phyloP scores from a whole-genome alignment of 306 rosid species.

The Bauhinia variegata region DNA sequence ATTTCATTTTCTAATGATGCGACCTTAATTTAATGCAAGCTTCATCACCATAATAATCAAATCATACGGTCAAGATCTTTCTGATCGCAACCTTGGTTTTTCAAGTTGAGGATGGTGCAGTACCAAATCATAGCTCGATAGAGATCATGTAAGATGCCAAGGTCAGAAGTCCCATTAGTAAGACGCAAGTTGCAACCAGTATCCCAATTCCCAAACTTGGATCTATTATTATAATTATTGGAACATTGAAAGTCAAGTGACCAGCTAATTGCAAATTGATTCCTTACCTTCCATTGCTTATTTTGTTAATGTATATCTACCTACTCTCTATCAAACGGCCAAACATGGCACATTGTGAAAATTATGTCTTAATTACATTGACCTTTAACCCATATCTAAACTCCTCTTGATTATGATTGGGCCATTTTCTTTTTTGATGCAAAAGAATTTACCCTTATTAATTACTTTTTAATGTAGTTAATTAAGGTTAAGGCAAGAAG shows the following conservation, averaged over 20 bases:
- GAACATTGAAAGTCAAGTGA: conserved; percentile 36
- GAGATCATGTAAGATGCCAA: background rate
- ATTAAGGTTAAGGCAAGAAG: too few species aligned
- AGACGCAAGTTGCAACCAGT: conserved; percentile 25
- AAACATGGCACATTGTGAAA: background rate
- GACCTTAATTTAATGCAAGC: background rate
- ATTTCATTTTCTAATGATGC: background rate
- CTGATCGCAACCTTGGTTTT: conserved; percentile 5
- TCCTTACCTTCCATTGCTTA: conserved; percentile 40
- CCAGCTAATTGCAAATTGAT: conserved; percentile 47
- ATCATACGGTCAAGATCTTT: conserved; percentile 7
- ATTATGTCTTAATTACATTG: background rate
- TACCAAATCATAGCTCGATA: background rate
- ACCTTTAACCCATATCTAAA: background rate
- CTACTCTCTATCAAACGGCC: conserved; percentile 11
- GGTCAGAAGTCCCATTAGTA: conserved; percentile 24
- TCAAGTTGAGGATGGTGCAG: background rate
- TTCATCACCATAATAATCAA: background rate
- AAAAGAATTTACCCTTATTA: too few species aligned
- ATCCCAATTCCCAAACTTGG: background rate
- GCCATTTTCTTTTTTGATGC: background rate
- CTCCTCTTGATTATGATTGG: too few species aligned
- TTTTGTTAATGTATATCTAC: conserved; percentile 19
- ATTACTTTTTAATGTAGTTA: too few species aligned
- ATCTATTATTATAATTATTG: conserved; percentile 33